Evolutionary conservation across 2,329 filamentous ascomycete genomes (phyloP).

Genomic region (Penicillium sp.): DNA sequence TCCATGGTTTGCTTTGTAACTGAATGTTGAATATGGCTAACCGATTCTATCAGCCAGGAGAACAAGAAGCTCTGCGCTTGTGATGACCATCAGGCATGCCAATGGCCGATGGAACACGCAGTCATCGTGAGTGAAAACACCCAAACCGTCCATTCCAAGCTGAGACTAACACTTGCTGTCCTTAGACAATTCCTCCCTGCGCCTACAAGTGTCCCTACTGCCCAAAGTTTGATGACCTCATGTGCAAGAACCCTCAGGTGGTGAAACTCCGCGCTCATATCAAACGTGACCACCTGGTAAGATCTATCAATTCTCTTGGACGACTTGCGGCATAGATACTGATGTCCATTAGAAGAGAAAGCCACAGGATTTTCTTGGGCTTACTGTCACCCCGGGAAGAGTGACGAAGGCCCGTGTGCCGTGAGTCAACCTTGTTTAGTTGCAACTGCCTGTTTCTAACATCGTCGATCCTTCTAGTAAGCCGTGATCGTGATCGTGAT

Average conservation of each 20-base stretch:
- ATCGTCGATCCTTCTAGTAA: not conserved
- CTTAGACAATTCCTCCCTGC: not conserved
- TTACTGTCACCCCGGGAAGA: not conserved
- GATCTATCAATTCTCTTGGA: not conserved
- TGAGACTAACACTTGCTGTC: not conserved
- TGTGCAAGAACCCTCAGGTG: not conserved
- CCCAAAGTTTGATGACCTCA: not conserved
- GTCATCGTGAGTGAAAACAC: not conserved
- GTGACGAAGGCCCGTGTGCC: not conserved
- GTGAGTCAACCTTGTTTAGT: not conserved
- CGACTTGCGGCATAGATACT: not conserved
- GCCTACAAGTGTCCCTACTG: not conserved
- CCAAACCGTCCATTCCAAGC: not conserved
- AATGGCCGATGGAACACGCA: not conserved
- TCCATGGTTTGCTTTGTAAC: not conserved
- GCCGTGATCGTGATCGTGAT: accelerated
- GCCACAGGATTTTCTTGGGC: not conserved
- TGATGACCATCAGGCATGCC: not conserved
- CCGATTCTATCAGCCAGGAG: not conserved
- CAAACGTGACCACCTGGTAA: not conserved
- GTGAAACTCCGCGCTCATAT: not conserved
- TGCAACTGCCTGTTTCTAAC: not conserved
- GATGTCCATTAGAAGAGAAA: not conserved
- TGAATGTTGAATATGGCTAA: not conserved
- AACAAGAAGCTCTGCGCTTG: not conserved